A percentile compares a stretch with the other conserved stretches of the same genome.
These are phyloP conservation scores for Penicillium paxilli DNA, from an alignment of 495 filamentous ascomycete genomes.

Conservation along the genomic window DNA sequence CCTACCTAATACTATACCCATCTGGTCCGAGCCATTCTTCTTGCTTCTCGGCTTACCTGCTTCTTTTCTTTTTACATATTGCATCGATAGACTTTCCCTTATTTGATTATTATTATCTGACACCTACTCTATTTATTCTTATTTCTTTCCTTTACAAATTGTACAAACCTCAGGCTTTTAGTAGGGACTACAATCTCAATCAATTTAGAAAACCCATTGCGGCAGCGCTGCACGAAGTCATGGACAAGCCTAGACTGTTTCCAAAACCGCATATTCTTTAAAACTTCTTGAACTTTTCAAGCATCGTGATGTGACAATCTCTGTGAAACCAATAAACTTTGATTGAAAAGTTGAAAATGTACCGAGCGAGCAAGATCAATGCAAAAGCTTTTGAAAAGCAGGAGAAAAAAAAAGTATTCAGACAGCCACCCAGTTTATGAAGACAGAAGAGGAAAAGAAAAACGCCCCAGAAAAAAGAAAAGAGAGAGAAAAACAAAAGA, in stretches of 20 bases:
- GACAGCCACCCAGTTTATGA: slow-evolving; percentile 38
- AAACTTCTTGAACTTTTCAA: no score
- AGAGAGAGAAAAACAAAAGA: neutral
- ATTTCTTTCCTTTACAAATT: neutral
- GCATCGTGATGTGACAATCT: neutral
- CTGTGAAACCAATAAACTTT: neutral
- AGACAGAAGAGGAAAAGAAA: slow-evolving; percentile 12
- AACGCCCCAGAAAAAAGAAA: slow-evolving; percentile 17
- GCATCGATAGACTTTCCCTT: slow-evolving; percentile 15
- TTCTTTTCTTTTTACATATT: slow-evolving; percentile 7
- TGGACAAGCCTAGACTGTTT: no score
- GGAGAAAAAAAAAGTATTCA: slow-evolving; percentile 19
- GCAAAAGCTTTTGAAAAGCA: neutral
- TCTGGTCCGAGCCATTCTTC: neutral
- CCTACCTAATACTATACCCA: slow-evolving; percentile 17
- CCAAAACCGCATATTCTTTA: no score
- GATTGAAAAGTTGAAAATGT: neutral
- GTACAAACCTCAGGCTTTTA: no score
- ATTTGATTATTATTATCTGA: neutral
- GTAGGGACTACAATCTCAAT: no score
- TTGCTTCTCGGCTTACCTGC: neutral
- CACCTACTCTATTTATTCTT: slow-evolving; percentile 5
- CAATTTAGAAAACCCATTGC: no score
- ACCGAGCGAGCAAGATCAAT: no score
- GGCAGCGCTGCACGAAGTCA: no score